Base-by-base conservation (phyloP, 2,329 filamentous ascomycete genomes). In the Cytospora leucostoma region DNA sequence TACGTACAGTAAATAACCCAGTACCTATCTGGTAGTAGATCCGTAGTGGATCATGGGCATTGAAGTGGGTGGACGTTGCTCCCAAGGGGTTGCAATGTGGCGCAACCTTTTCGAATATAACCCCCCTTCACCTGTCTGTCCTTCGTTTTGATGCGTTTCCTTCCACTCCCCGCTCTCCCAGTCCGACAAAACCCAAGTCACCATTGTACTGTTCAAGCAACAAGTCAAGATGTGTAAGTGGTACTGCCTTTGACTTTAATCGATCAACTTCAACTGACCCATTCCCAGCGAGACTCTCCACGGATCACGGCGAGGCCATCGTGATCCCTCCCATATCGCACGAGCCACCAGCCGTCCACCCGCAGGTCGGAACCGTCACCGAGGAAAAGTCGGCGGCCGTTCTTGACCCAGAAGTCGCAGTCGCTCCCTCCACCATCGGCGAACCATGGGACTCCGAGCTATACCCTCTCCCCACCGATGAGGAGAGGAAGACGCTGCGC, bases 401-500 rank as follows among this genome's bases (percentile, higher is more conserved):
- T 2, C 0, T 60, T 12, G 61, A 56, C 37, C 6, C 47, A 2
- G 60, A 56, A 13, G 27, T 63, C n/a, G 60, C 27, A 13, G 37
- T 34, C 27, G 19, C n/a, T 7, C 21, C 44, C 19, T 54, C 51
- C 11, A n/a, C 15, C 1, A 33, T 57, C 10, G 54, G 40, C 21
- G 40, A 65, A 11, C 62, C 64, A 8, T 62, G 71, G 27, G 70
- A 73, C 53, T 38, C 68, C 53, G 71, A 71, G 54, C 34, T 32
- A 10, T 74, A 75, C 62, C 74, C 76, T 11, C 65, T 71, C 37
- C 80, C 81, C 1, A 84, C 80, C 0, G 75, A 78, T 7, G 80
- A 84, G 53, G 82, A 85, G 67, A 65, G 68, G 3, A 62, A 61
- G 2, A 78, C 74, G 1, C 72, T 85, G 15, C 79, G 81, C 27